Conservation (phyloP, 345 rosid species). For the Brassica cretica region DNA sequence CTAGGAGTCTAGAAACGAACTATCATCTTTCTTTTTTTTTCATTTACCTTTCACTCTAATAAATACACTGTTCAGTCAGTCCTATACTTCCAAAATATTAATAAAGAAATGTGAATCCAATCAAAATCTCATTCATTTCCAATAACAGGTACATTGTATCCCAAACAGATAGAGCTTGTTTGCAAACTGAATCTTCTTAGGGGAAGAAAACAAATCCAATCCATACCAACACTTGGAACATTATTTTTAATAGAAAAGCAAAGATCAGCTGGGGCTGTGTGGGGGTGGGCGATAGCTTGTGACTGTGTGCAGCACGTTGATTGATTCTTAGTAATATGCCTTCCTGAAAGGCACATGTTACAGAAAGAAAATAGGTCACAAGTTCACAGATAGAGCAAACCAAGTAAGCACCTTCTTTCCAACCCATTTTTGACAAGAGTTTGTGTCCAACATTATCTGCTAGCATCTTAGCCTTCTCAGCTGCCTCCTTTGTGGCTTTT, state of each 20-base stretch:
- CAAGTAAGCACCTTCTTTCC: conserved; percentile 85
- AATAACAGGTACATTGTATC: neutral
- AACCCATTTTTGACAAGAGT: conserved; percentile 95
- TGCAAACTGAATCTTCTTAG: conserved; percentile 20
- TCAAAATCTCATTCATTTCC: neutral
- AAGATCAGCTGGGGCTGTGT: conserved; percentile 15
- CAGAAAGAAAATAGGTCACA: conserved; percentile 34
- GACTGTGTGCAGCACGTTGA: neutral
- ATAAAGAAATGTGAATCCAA: conserved; percentile 16
- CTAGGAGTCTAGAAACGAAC: conserved; percentile 29
- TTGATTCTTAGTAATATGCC: conserved; percentile 34
- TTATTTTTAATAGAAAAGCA: conserved; percentile 15
- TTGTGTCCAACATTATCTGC: conserved; percentile 96
- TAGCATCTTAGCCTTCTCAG: conserved; percentile 81
- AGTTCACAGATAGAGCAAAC: conserved; percentile 32
- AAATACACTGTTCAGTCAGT: conserved; percentile 12
- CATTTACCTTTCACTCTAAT: conserved; percentile 23
- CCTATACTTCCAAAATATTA: conserved; percentile 15
- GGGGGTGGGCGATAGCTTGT: conserved; percentile 9
- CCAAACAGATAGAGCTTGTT: neutral
- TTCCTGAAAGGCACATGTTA: conserved; percentile 40
- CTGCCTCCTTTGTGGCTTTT: conserved; percentile 68
- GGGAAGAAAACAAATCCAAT: conserved; percentile 8
- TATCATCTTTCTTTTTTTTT: neutral
- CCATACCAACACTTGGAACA: conserved; percentile 5